phyloP scores from a whole-genome alignment of 1,284 basidiomycete genomes.

The Meira nashicola region DNA sequence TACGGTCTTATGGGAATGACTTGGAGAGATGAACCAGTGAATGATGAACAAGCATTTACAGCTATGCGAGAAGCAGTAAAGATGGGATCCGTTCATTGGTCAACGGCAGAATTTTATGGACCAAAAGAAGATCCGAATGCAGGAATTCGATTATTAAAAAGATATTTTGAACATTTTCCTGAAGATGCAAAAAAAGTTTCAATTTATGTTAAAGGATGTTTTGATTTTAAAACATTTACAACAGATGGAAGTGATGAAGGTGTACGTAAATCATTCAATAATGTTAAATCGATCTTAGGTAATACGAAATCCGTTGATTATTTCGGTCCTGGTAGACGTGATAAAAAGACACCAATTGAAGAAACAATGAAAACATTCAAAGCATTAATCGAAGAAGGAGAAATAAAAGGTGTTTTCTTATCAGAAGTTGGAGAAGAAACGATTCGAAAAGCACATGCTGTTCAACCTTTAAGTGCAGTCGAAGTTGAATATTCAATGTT shows the following conservation, averaged over 20 bases:
- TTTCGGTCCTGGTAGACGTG: no score
- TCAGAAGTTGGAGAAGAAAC: constrained; percentile 37
- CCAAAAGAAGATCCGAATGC: constrained; percentile 43
- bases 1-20: constrained; percentile 40
- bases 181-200: constrained; percentile 60
- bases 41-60: constrained; percentile 61
- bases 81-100: constrained; percentile 58
- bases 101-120: constrained; percentile 57
- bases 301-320: no score
- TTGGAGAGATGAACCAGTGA: constrained; percentile 23
- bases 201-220: constrained; percentile 59
- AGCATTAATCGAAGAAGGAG: constrained; percentile 28
- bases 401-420: constrained; percentile 41
- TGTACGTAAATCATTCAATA: no score
- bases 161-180: constrained; percentile 60
- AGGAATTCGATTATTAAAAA: constrained; percentile 56
- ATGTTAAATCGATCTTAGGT: no score
- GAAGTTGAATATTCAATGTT: constrained; percentile 67
- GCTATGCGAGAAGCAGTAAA: constrained; percentile 63
- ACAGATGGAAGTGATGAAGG: no score
- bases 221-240: no score
- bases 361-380: constrained; percentile 34
- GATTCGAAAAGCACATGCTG: constrained; percentile 31
- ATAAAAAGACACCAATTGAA: constrained; percentile 4
- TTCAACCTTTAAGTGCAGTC: constrained; percentile 57